Base-by-base conservation (phyloP, 2,329 filamentous ascomycete genomes). In the Claviceps maximensis region DNA sequence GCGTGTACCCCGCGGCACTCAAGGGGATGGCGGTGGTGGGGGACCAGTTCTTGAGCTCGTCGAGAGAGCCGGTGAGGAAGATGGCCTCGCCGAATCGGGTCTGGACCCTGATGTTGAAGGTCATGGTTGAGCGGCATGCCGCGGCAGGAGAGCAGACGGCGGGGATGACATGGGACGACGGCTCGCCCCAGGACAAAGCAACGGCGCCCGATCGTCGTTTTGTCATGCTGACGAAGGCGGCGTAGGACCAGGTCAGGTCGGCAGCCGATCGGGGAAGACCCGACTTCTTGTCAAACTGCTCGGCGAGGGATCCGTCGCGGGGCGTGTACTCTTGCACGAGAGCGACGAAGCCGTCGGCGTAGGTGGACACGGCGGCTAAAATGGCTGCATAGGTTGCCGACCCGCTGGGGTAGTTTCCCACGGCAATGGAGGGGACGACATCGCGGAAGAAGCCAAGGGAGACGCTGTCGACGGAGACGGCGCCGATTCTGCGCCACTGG, bases 381-480 rank as follows among this genome's bases (percentile, higher is more conserved):
- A 89, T 74, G 2, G 72, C 66, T 0, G 70, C 70, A 66, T 78
- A 87, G 5, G 69, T 74, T 10, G 61, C 50, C 0, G 72, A 71
- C 50, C 57, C 60, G 1, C 73, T 68, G 6, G 71, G 60, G 63
- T 86, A 90, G 0, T 79, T 87, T 38, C 86, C 86, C 1, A 72
- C 67, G 1, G 77, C 67, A 12, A 80, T 74, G 0, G 73, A 74
- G 13, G 81, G 73, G 50, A 78, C 74, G 8, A 88, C 70, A 58
- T 83, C 82, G 55, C 72, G 66, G 77, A 90, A 93, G 72, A 93
- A 91, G 8, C 77, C 63, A 9, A 89, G 72, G 0, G 85, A 89
- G 1, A 74, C 75, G 0, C 73, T 69, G 5, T 80, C 84, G 47
- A 91, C 77, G 0, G 75, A 77, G 60, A 94, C 75, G 6, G 74